Conservation (phyloP, 306 rosid genomes). For the Pyrus betulifolia region DNA sequence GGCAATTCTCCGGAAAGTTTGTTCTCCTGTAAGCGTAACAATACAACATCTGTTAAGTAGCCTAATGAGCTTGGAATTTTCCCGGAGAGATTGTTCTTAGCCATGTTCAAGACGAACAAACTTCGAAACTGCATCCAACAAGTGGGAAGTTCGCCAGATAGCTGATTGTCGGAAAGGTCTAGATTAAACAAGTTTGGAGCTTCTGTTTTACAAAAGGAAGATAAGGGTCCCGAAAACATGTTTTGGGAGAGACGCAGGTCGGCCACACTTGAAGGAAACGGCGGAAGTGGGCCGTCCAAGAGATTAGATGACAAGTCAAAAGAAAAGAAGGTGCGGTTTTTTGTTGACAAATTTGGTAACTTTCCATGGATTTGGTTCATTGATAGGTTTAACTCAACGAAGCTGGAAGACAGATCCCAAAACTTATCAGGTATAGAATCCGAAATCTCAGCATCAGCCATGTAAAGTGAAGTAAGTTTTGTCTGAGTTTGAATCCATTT, state of each 20-base stretch:
- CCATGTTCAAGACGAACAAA: neutral
- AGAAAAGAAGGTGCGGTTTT: neutral
- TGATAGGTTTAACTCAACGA: neutral
- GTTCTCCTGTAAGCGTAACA: neutral
- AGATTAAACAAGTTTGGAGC: neutral
- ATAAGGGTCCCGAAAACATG: neutral
- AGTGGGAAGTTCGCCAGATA: neutral
- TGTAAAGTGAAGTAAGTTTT: neutral
- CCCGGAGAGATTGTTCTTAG: constrained; percentile 1
- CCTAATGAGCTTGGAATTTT: constrained; percentile 10
- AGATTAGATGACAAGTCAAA: constrained; percentile 18
- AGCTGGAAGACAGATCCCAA: constrained; percentile 10
- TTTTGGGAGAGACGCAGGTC: constrained; percentile 1
- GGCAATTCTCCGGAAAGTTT: constrained; percentile 17
- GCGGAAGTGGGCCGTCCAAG: constrained; percentile 11
- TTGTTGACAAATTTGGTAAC: constrained; percentile 4
- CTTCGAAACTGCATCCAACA: neutral
- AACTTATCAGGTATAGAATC: constrained; percentile 13
- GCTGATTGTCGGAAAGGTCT: constrained; percentile 13
- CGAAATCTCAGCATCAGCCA: constrained; percentile 4
- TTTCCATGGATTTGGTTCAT: constrained; percentile 16
- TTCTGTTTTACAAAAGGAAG: neutral
- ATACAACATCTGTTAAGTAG: neutral
- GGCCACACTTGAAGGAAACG: neutral
- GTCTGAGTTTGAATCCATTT: constrained; percentile 26